Conservation (phyloP, 345 rosid species). For the Combretum micranthum region DNA sequence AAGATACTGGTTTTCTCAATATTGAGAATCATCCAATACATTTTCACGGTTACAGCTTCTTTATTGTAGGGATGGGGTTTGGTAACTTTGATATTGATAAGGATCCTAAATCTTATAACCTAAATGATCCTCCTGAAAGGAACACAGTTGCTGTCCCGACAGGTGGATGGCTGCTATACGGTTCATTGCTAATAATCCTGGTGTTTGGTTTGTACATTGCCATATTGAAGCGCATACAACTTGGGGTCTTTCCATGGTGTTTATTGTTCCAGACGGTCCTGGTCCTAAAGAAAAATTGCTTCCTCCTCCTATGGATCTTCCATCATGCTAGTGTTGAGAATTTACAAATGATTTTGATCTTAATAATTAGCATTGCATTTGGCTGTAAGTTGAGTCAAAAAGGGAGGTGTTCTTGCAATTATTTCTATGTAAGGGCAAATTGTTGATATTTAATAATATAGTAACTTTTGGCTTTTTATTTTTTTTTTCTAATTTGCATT, state of each 20-base stretch:
- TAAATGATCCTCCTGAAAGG: conserved; percentile 78
- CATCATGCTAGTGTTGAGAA: conserved; percentile 40
- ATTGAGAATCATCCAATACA: conserved; percentile 91
- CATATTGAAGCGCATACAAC: conserved; percentile 73
- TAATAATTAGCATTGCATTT: no score
- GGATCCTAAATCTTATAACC: conserved; percentile 41
- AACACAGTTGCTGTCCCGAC: conserved; percentile 84
- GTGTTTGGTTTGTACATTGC: conserved; percentile 92
- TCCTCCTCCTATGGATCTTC: conserved; percentile 72
- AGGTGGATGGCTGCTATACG: conserved; percentile 90
- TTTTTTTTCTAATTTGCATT: no score
- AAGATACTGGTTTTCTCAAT: conserved; percentile 62
- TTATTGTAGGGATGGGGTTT: conserved; percentile 63
- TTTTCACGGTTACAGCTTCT: conserved; percentile 83
- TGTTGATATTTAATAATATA: no score
- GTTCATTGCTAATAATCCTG: conserved; percentile 76
- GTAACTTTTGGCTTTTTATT: no score
- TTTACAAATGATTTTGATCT: not conserved
- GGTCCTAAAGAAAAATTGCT: conserved; percentile 56
- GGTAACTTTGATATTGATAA: conserved; percentile 40
- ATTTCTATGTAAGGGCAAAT: no score
- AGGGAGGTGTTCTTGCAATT: no score
- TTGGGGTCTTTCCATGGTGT: conserved; percentile 72
- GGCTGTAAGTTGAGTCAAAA: no score
- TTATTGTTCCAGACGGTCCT: conserved; percentile 66